Evolutionary conservation across 345 rosid species (phyloP), one percentile per base, ranked within the genome.

Genomic region (Lumnitzera racemosa): DNA sequence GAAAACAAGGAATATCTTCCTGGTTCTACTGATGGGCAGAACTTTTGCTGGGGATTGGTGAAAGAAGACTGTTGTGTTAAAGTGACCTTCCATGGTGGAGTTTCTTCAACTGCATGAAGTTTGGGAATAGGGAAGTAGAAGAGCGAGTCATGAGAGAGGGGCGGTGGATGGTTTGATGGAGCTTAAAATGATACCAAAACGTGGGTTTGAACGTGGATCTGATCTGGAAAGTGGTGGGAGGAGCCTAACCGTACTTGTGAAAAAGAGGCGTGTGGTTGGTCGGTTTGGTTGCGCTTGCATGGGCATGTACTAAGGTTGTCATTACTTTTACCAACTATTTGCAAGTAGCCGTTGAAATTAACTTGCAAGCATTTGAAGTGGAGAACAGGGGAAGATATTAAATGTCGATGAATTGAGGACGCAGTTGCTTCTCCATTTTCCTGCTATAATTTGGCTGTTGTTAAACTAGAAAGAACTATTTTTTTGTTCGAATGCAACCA

Each of bases 311-410:
- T 36, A 36, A 4, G 9, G 43, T 68, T 72, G 65, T 59, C 66
- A 24, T 15, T 53, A 64, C 58, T 63, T 49, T 56, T 20, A 20
- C 53, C 27, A 36, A 8, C 51, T 54, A 58, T 61, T 49, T 27
- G 23, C 47, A 64, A 66, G 71, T 75, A 78, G 80, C 83, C 83
- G 83, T 78, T 78, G 71, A 41, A 65, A 14, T 46, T 31, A 51
- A 17, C 14, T n/a, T 13, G 27, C 15, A 29, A n/a, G n/a, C n/a
- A n/a, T n/a, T n/a, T n/a, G n/a, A n/a, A n/a, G n/a, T n/a, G n/a
- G n/a, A n/a, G n/a, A n/a, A n/a, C n/a, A n/a, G n/a, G n/a, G n/a
- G n/a, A n/a, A n/a, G n/a, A n/a, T n/a, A n/a, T n/a, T n/a, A n/a
- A n/a, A n/a, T n/a, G n/a, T n/a, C n/a, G n/a, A n/a, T n/a, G n/a